Evolutionary conservation across 495 filamentous ascomycete genomes (phyloP).

Genomic region (Chaetomium fimeti): DNA sequence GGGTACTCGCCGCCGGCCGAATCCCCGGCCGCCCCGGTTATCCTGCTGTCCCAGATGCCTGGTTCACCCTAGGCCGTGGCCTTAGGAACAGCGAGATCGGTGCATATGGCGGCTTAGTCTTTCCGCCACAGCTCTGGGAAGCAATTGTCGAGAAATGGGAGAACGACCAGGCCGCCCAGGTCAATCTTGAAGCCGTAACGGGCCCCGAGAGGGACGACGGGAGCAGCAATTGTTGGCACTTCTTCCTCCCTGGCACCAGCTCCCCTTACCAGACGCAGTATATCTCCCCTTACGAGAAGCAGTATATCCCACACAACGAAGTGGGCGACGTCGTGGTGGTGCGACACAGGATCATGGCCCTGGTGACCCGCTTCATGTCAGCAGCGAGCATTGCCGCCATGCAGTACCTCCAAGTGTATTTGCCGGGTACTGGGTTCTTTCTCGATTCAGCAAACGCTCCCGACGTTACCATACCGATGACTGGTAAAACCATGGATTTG

Average conservation of each 20-base stretch:
- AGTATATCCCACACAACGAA: slow-evolving; percentile 16
- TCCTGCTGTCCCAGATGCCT: slow-evolving; percentile 29
- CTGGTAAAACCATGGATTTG: background rate
- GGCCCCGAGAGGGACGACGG: background rate
- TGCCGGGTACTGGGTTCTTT: slow-evolving; percentile 21
- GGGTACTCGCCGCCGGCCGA: slow-evolving; percentile 29
- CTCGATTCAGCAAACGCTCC: background rate
- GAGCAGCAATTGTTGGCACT: slow-evolving; percentile 22
- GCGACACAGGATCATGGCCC: background rate
- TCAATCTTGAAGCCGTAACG: slow-evolving; percentile 4
- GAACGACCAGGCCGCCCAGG: background rate
- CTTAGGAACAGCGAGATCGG: background rate
- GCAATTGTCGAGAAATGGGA: slow-evolving; percentile 11
- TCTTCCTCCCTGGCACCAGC: slow-evolving; percentile 24
- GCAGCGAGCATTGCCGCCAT: background rate
- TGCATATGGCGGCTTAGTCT: slow-evolving; percentile 30
- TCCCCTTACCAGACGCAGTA: background rate
- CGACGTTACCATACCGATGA: background rate
- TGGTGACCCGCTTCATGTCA: slow-evolving; percentile 10
- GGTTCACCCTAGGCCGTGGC: slow-evolving; percentile 12
- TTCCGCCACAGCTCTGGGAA: slow-evolving; percentile 16
- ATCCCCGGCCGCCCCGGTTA: slow-evolving; percentile 27
- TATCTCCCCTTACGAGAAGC: background rate
- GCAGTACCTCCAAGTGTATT: slow-evolving; percentile 13
- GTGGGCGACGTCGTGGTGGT: background rate